Conservation (phyloP, 768 basidiomycete species). For the Trichaptum fuscoviolaceum region DNA sequence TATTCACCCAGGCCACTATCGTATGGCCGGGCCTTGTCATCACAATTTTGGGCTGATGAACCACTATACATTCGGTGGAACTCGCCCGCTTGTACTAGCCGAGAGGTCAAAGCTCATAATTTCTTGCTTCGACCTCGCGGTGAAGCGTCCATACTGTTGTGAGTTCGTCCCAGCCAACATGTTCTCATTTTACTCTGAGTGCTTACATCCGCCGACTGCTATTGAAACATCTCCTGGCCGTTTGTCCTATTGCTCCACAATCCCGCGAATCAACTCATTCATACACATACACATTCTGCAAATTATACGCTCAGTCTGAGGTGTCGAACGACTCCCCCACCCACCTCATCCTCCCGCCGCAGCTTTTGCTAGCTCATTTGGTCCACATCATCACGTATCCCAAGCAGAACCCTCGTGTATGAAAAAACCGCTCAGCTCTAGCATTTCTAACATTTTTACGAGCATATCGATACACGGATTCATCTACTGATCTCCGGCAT, state of each 20-base stretch:
- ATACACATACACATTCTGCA: background rate
- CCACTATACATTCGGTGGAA: too few species aligned
- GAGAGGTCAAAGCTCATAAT: too few species aligned
- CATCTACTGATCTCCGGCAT: background rate
- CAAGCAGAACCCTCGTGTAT: background rate
- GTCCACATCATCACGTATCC: background rate
- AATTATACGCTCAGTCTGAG: background rate
- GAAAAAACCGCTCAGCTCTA: too few species aligned
- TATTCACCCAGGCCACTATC: too few species aligned
- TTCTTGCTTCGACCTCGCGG: background rate
- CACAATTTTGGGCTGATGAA: too few species aligned
- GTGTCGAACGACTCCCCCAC: background rate
- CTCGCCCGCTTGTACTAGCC: too few species aligned
- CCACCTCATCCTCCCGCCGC: too few species aligned
- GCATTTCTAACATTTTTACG: too few species aligned
- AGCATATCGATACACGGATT: background rate
- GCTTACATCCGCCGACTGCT: background rate
- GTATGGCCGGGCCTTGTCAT: too few species aligned
- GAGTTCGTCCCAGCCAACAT: background rate
- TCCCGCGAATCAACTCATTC: background rate
- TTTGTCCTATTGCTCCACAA: background rate
- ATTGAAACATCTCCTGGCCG: background rate
- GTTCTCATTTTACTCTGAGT: background rate
- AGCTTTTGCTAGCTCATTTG: too few species aligned
- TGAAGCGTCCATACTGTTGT: background rate